phyloP scores from a whole-genome alignment of 768 basidiomycete genomes.

The Hirschioporus abietinus region DNA sequence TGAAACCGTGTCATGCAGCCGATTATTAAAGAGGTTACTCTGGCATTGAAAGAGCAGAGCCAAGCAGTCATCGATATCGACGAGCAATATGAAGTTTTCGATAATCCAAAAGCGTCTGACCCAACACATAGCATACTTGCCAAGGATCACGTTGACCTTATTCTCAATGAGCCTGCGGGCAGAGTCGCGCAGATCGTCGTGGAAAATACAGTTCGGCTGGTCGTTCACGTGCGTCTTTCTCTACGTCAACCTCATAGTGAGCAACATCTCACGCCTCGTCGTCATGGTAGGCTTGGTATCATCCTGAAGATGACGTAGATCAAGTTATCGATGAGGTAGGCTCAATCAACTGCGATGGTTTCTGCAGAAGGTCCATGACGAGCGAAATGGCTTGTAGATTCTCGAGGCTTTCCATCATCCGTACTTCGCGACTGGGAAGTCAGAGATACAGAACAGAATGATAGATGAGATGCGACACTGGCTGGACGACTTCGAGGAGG shows the following conservation, averaged over 20 bases:
- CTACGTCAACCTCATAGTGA: not conserved
- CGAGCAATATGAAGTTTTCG: constrained; percentile 69
- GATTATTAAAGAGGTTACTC: constrained; percentile 51
- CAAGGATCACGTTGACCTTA: constrained; percentile 63
- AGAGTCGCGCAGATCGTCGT: constrained; percentile 67
- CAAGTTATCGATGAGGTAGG: constrained; percentile 39
- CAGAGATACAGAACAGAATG: constrained; percentile 56
- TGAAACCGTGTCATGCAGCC: constrained; percentile 34
- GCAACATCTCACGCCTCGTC: not conserved
- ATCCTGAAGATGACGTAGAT: constrained; percentile 36
- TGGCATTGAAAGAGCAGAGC: constrained; percentile 53
- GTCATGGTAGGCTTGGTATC: constrained; percentile 40
- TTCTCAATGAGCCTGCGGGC: constrained; percentile 71
- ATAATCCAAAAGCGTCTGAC: constrained; percentile 61
- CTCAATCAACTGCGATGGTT: not conserved
- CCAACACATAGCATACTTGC: constrained; percentile 52
- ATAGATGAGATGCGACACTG: constrained; percentile 49
- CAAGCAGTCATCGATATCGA: constrained; percentile 64
- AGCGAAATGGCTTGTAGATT: constrained; percentile 28
- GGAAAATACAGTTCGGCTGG: constrained; percentile 50
- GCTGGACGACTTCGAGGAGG: constrained; percentile 41
- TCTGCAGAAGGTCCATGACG: not conserved
- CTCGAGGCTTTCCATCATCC: constrained; percentile 69
- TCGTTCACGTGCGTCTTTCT: constrained; percentile 39
- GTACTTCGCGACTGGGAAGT: constrained; percentile 50